phyloP scores from a whole-genome alignment of 345 rosid species.

The Aquilaria malaccensis region DNA sequence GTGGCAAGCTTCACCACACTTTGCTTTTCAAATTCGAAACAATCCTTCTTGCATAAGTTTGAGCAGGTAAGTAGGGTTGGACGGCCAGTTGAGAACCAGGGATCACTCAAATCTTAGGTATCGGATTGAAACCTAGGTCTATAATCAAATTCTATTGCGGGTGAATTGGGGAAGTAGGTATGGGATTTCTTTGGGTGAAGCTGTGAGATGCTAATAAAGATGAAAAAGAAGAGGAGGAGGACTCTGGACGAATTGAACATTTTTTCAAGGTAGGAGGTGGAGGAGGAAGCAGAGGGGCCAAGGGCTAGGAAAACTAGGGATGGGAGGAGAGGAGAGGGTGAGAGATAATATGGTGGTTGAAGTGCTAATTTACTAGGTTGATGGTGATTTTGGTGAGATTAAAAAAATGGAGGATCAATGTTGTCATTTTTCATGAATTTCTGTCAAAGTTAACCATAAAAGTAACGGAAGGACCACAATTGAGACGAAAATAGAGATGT shows the following conservation, averaged over 20 bases:
- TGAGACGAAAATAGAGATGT: no score
- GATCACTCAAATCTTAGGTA: slow-evolving; percentile 44
- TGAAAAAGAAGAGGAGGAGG: slow-evolving; percentile 67
- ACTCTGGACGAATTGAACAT: slow-evolving; percentile 20
- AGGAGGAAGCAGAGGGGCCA: slow-evolving; percentile 20
- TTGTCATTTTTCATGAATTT: no score
- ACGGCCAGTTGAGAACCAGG: slow-evolving; percentile 66
- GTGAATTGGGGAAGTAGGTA: slow-evolving; percentile 40
- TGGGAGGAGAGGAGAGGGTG: slow-evolving; percentile 27
- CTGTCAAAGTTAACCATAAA: no score
- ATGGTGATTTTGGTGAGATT: no score
- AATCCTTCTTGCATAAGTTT: slow-evolving; percentile 55
- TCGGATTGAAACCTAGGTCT: slow-evolving; percentile 9
- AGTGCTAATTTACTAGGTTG: no score
- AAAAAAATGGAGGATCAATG: no score
- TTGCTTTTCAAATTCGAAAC: slow-evolving; percentile 42
- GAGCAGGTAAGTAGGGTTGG: slow-evolving; percentile 57
- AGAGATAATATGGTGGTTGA: not conserved
- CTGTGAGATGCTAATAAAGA: slow-evolving; percentile 77
- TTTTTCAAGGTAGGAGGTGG: slow-evolving; percentile 23
- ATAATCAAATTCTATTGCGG: slow-evolving; percentile 8
- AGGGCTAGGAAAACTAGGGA: slow-evolving; percentile 8
- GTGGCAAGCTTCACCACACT: slow-evolving; percentile 55
- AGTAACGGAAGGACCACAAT: no score
- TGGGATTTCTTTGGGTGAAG: slow-evolving; percentile 87